A percentile compares a stretch with the other conserved stretches of the same genome.
These are phyloP conservation scores for Blastobotrys chiropterorum DNA, from an alignment of 805 yeast species.

Conservation along the genomic window DNA sequence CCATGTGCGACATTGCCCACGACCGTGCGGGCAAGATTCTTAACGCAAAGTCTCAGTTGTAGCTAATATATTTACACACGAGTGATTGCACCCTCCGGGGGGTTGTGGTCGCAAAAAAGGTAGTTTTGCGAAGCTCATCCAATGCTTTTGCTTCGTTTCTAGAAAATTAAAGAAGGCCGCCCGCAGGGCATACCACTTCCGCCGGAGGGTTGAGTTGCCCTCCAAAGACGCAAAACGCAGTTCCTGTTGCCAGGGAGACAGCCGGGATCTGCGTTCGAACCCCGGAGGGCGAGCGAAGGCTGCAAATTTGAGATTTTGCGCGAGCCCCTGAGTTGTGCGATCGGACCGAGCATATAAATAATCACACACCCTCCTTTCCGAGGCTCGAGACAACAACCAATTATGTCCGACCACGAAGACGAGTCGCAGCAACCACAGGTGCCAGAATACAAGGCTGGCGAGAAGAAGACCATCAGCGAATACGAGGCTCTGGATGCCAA, in stretches of 20 bases:
- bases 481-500: conserved; percentile 79
- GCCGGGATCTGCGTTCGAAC: neutral
- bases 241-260: neutral
- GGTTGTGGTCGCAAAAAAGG: neutral
- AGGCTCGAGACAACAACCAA: neutral
- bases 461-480: conserved; percentile 75
- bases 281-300: too few relatives aligned
- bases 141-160: neutral
- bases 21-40: conserved; percentile 50
- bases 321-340: neutral
- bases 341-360: neutral
- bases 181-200: neutral
- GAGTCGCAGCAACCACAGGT: conserved; percentile 6
- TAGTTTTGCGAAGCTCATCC: neutral
- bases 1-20: conserved; percentile 87
- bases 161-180: neutral
- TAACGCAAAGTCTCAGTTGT: neutral
- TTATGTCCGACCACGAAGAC: neutral
- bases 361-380: neutral
- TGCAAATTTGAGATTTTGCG: neutral
- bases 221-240: neutral
- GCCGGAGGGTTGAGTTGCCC: neutral
- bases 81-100: neutral
- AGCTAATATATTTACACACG: neutral
- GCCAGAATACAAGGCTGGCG: conserved; percentile 46